These are phyloP conservation scores for Ustilago tritici DNA, from an alignment of 1,284 basidiomycete species.

Conservation along the genomic window DNA sequence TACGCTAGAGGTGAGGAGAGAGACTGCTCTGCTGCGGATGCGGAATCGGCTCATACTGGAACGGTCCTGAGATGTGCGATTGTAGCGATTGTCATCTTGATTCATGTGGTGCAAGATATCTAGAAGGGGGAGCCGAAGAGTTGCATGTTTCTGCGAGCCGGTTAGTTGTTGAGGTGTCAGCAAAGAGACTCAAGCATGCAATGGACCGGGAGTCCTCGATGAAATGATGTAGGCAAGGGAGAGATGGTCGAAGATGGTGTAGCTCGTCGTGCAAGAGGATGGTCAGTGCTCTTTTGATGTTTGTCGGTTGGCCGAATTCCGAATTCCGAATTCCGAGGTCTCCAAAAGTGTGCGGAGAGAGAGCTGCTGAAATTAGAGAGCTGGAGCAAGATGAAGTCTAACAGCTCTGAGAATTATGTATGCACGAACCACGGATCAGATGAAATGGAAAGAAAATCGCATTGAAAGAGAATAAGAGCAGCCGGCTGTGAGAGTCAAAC, in stretches of 20 bases:
- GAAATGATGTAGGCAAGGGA: too few relatives aligned
- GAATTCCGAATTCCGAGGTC: too few relatives aligned
- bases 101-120: constrained; percentile 13
- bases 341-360: background rate
- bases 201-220: too few relatives aligned
- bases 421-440: constrained; percentile 9
- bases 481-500: background rate
- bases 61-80: constrained; percentile 28
- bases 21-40: constrained; percentile 34
- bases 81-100: constrained; percentile 20
- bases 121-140: background rate
- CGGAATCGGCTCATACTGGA: constrained; percentile 46
- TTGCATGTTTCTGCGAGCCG: constrained; percentile 9
- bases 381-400: background rate
- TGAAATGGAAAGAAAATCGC: background rate
- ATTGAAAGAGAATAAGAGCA: background rate
- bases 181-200: too few relatives aligned
- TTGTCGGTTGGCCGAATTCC: too few relatives aligned
- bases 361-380: background rate
- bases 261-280: background rate
- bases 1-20: constrained; percentile 38
- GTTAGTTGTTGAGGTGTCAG: background rate
- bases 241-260: background rate
- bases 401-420: background rate
- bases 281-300: background rate